Conservation (phyloP, 2,329 filamentous ascomycete species). For the Phyllosticta citrichinensis region DNA sequence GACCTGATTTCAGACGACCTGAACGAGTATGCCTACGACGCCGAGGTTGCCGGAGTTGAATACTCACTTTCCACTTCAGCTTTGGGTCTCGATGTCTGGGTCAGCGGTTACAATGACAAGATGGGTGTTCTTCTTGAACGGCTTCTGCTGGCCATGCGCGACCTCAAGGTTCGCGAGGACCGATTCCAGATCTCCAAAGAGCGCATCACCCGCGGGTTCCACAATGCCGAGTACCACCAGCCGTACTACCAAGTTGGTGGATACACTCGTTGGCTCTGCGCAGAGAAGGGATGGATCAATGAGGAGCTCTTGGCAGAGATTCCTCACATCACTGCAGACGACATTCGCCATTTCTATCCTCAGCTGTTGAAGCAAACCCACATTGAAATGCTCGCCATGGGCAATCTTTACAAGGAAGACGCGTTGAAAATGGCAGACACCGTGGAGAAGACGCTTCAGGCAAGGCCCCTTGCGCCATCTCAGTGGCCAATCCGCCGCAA, state of each 20-base stretch:
- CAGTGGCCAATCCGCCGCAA: slow-evolving; percentile 75
- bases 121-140: slow-evolving; percentile 83
- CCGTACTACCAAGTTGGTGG: slow-evolving; percentile 83
- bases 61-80: slow-evolving; percentile 68
- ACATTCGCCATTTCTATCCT: slow-evolving; percentile 67
- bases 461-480: slow-evolving; percentile 59
- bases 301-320: slow-evolving; percentile 73
- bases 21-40: slow-evolving; percentile 91
- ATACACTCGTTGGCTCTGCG: slow-evolving; percentile 70
- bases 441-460: slow-evolving; percentile 67
- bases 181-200: slow-evolving; percentile 90
- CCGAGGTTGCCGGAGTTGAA: slow-evolving; percentile 78
- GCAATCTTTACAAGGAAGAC: slow-evolving; percentile 91
- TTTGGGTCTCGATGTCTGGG: slow-evolving; percentile 64
- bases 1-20: slow-evolving; percentile 82
- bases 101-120: slow-evolving; percentile 95
- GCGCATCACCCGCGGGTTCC: slow-evolving; percentile 61
- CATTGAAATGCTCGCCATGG: slow-evolving; percentile 79
- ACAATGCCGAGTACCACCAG: slow-evolving; percentile 80
- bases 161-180: slow-evolving; percentile 74
- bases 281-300: slow-evolving; percentile 66
- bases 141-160: slow-evolving; percentile 71
- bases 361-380: slow-evolving; percentile 75
- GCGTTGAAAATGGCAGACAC: slow-evolving; percentile 76
- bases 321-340: slow-evolving; percentile 60